Evolutionary conservation across 441 rosid genomes (phyloP).

Genomic region (Populus hybrid): DNA sequence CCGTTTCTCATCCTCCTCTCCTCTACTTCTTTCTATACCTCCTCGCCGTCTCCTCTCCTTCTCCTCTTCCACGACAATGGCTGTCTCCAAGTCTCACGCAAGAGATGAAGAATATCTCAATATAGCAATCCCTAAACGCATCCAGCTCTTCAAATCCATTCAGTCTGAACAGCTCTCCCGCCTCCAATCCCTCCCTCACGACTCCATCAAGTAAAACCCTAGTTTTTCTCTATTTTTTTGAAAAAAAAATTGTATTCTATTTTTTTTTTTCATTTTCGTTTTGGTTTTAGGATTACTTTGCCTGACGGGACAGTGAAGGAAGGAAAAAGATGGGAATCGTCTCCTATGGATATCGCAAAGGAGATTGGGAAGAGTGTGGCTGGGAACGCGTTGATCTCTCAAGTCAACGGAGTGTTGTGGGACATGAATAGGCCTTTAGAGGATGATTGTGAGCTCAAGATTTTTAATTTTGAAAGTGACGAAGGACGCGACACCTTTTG

Average conservation of each 20-base stretch:
- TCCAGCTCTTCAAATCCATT: conserved; percentile 62
- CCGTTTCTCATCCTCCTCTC: not conserved
- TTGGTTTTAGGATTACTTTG: conserved; percentile 51
- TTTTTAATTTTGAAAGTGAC: conserved; percentile 69
- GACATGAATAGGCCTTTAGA: conserved; percentile 86
- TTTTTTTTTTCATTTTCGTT: not conserved
- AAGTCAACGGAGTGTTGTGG: conserved; percentile 76
- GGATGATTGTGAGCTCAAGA: conserved; percentile 69
- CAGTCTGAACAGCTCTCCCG: conserved; percentile 57
- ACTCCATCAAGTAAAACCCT: conserved; percentile 58
- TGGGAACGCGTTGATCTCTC: conserved; percentile 66
- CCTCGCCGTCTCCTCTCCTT: not conserved
- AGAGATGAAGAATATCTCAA: conserved; percentile 67
- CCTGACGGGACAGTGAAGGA: conserved; percentile 76
- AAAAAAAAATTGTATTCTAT: not conserved
- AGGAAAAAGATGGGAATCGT: conserved; percentile 72
- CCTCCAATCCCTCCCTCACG: conserved; percentile 59
- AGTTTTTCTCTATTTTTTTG: not conserved
- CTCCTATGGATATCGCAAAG: conserved; percentile 72
- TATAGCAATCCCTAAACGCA: conserved; percentile 63
- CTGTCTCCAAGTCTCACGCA: conserved; percentile 26
- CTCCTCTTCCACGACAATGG: conserved; percentile 33
- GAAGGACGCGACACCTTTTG: conserved; percentile 96
- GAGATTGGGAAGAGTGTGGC: conserved; percentile 74
- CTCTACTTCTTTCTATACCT: not conserved